Evolutionary conservation across 2,329 filamentous ascomycete species (phyloP).

Genomic region (Ceratocystis diversiconidia): DNA sequence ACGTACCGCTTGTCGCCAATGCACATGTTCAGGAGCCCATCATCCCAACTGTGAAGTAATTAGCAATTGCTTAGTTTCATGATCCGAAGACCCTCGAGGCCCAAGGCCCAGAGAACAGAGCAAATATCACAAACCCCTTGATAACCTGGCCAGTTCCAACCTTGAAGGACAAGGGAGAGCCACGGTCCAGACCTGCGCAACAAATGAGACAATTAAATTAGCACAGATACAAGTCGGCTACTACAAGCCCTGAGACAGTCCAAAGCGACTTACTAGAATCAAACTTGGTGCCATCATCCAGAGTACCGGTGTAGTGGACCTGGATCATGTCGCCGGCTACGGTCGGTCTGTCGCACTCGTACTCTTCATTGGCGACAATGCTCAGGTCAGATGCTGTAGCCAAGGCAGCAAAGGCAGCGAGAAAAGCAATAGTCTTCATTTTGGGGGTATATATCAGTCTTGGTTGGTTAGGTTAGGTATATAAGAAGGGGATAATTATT

Average conservation of each 20-base stretch:
- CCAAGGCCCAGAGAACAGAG: not conserved
- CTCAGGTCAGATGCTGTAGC: slow-evolving; percentile 50
- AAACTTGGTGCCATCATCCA: slow-evolving; percentile 66
- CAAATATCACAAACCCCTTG: slow-evolving; percentile 49
- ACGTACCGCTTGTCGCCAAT: slow-evolving; percentile 69
- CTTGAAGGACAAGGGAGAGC: slow-evolving; percentile 60
- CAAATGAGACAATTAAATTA: slow-evolving; percentile 5
- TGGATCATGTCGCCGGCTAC: slow-evolving; percentile 62
- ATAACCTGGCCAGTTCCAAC: slow-evolving; percentile 77
- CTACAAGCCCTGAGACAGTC: not conserved
- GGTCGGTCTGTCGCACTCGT: slow-evolving; percentile 68
- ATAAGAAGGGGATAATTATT: not conserved
- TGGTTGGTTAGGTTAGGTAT: not conserved
- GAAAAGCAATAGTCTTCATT: slow-evolving; percentile 37
- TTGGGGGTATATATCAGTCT: slow-evolving; percentile 15
- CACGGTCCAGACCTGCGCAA: slow-evolving; percentile 52
- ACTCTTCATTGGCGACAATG: slow-evolving; percentile 60
- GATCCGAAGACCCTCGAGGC: not conserved
- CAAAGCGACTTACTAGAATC: slow-evolving; percentile 47
- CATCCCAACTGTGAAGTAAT: slow-evolving; percentile 53
- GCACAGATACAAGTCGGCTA: slow-evolving; percentile 2
- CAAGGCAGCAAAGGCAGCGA: slow-evolving; percentile 37
- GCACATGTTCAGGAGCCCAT: slow-evolving; percentile 86
- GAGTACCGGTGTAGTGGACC: slow-evolving; percentile 80
- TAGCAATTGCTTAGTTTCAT: slow-evolving; percentile 19